A percentile compares a stretch with the other conserved stretches of the same genome.
These are phyloP conservation scores for Vitellaria paradoxa DNA, from an alignment of 179 eudicot genomes.

Conservation along the genomic window DNA sequence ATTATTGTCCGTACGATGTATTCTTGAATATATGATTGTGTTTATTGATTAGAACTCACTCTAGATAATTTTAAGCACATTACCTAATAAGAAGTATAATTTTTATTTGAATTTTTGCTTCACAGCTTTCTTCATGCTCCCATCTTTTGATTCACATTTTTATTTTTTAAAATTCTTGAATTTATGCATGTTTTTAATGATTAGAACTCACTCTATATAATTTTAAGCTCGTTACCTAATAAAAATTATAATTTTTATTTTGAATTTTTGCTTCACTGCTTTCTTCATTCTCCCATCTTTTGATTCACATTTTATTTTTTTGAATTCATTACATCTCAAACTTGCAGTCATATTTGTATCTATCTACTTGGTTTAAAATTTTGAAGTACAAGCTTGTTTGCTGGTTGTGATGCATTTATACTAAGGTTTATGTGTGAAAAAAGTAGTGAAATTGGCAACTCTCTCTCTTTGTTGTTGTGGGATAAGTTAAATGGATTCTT, in stretches of 20 bases:
- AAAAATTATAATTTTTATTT: not conserved
- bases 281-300: not conserved
- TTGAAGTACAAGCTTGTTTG: not conserved
- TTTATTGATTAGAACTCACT: not conserved
- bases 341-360: not conserved
- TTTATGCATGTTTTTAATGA: not conserved
- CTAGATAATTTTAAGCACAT: not conserved
- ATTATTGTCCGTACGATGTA: not conserved
- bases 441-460: not conserved
- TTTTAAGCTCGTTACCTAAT: not conserved
- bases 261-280: not conserved
- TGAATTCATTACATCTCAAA: not conserved
- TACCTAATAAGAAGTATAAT: not conserved
- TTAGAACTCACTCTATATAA: not conserved
- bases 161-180: not conserved
- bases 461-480: not conserved
- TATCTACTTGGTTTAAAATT: not conserved
- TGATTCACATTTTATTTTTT: not conserved
- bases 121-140: not conserved
- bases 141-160: not conserved
- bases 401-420: conserved; percentile 9
- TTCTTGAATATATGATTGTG: not conserved
- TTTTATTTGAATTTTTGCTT: not conserved
- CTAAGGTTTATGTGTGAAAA: not conserved
- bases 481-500: too few species aligned